Evolutionary conservation across 2,329 filamentous ascomycete genomes (phyloP).

Genomic region (Botrytis pseudocinerea): DNA sequence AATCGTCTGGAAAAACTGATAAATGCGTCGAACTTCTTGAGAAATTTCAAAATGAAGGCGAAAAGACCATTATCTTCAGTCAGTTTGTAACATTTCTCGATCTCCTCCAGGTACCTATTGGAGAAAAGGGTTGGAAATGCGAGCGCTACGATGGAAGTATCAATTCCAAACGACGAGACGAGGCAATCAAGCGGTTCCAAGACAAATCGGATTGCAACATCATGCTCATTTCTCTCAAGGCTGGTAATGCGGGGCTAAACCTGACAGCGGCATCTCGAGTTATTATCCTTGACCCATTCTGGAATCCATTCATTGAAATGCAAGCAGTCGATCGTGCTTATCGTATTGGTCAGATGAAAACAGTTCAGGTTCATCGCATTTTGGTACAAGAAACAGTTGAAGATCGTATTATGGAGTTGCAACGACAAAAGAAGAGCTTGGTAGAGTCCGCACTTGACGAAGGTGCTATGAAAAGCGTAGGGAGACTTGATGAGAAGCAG

Average conservation of each 20-base stretch:
- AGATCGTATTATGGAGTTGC: constrained; percentile 77
- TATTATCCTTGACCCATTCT: constrained; percentile 90
- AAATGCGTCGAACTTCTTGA: constrained; percentile 65
- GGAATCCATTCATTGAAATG: constrained; percentile 91
- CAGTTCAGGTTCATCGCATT: constrained; percentile 79
- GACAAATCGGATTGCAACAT: constrained; percentile 61
- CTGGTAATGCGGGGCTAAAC: constrained; percentile 84
- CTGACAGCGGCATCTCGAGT: constrained; percentile 80
- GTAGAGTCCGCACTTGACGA: constrained; percentile 82
- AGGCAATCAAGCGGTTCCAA: constrained; percentile 65
- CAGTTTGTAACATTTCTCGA: constrained; percentile 80
- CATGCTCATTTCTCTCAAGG: constrained; percentile 77
- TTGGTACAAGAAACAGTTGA: constrained; percentile 79
- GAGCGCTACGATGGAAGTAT: constrained; percentile 76
- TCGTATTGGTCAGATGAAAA: constrained; percentile 75
- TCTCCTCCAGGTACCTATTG: constrained; percentile 71
- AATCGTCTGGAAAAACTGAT: constrained; percentile 73
- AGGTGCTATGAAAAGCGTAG: constrained; percentile 64
- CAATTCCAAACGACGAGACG: constrained; percentile 63
- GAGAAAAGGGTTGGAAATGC: constrained; percentile 52
- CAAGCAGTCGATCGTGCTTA: constrained; percentile 90
- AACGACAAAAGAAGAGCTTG: constrained; percentile 74
- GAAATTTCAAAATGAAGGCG: constrained; percentile 47
- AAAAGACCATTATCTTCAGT: constrained; percentile 81
- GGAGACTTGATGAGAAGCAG: constrained; percentile 52